Conservation (phyloP, 306 rosid species). For the Cicer yamashitae region DNA sequence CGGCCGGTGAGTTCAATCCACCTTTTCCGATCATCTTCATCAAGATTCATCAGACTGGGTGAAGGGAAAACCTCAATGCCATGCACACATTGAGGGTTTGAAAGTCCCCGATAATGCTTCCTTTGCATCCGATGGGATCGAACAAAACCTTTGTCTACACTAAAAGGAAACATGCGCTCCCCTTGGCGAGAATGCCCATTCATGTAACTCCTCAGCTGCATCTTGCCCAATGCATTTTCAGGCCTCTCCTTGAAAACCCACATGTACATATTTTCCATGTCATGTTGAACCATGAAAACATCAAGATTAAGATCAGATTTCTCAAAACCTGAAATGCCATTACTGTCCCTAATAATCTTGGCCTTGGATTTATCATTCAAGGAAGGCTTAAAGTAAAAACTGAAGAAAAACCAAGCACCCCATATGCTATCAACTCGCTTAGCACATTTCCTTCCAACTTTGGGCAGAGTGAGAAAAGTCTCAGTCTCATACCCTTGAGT, state of each 20-base stretch:
- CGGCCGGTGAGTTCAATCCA: conserved; percentile 92
- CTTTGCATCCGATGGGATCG: conserved; percentile 97
- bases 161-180: conserved; percentile 86
- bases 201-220: conserved; percentile 99
- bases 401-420: conserved; percentile 99
- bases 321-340: conserved; percentile 76
- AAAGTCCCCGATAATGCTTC: conserved; percentile 90
- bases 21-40: conserved; percentile 75
- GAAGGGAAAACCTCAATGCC: conserved; percentile 76
- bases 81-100: conserved; percentile 94
- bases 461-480: conserved; percentile 65
- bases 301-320: conserved; percentile 91
- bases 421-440: conserved; percentile 88
- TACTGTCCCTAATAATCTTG: conserved; percentile 70
- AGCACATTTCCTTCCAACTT: conserved; percentile 76
- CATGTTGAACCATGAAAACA: conserved; percentile 94
- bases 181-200: conserved; percentile 99
- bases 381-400: conserved; percentile 85
- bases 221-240: conserved; percentile 91
- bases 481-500: conserved; percentile 82
- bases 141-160: conserved; percentile 83
- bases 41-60: conserved; percentile 70
- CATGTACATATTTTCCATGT: conserved; percentile 99
- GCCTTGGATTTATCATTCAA: conserved; percentile 81
- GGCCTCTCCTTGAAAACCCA: conserved; percentile 99